Conservation (phyloP, 1,139 yeast genomes). For the Arxiozyma slooffiae region DNA sequence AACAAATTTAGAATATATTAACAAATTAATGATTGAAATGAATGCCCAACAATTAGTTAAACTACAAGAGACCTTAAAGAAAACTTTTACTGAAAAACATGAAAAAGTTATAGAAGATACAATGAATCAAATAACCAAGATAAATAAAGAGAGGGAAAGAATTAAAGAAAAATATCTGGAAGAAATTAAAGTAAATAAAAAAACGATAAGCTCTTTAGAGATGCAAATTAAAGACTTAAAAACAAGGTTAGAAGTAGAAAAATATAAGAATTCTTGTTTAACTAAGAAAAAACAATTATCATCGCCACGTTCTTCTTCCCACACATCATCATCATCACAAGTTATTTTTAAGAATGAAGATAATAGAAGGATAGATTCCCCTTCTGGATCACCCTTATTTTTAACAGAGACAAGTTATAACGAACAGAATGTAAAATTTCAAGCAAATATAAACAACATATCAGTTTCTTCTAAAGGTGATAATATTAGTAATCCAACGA, state of each 20-base stretch:
- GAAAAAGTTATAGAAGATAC: conserved; percentile 16
- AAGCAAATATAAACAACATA: background rate
- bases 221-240: conserved; percentile 27
- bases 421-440: background rate
- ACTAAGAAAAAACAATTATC: conserved; percentile 7
- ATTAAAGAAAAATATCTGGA: conserved; percentile 13
- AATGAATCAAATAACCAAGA: conserved; percentile 17
- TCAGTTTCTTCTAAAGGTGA: background rate
- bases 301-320: background rate
- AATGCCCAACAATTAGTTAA: conserved; percentile 19
- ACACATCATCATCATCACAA: background rate
- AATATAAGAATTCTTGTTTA: conserved; percentile 20
- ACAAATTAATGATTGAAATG: conserved; percentile 18
- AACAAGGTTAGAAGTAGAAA: conserved; percentile 27
- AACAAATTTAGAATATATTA: conserved; percentile 20
- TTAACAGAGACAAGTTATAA: background rate
- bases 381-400: background rate
- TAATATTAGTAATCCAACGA: background rate
- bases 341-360: background rate
- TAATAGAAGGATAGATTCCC: background rate
- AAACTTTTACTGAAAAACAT: conserved; percentile 21
- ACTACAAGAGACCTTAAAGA: conserved; percentile 16
- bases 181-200: conserved; percentile 12
- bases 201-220: conserved; percentile 17
- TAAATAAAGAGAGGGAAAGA: conserved; percentile 21